Percentiles rank a stretch among this genome's conserved stretches.
These are phyloP conservation scores for Dactylis glomerata DNA, from an alignment of 176 grass and related monocot species.

Conservation along the genomic window DNA sequence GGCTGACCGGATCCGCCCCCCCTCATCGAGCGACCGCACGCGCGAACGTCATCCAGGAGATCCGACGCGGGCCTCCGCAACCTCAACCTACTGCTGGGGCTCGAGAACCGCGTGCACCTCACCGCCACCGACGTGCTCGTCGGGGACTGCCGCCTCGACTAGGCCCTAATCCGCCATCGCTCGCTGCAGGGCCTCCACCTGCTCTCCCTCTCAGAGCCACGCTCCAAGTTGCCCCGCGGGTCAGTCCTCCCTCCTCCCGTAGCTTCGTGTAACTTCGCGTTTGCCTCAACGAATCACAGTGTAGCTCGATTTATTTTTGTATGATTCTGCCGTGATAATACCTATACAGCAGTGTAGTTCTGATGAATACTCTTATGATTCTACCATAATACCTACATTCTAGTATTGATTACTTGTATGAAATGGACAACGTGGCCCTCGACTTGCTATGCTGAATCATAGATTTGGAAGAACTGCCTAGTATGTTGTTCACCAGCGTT, in stretches of 20 bases:
- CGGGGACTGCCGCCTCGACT: conserved; percentile 93
- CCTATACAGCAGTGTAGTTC: neutral
- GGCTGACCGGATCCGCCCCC: no score
- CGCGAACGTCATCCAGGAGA: no score
- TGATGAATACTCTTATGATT: neutral
- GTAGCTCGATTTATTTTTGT: neutral
- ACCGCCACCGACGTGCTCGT: conserved; percentile 89
- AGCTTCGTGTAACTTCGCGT: neutral
- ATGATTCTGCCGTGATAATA: no score
- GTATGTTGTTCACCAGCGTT: no score
- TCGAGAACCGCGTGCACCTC: conserved; percentile 89
- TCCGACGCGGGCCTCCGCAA: conserved; percentile 86
- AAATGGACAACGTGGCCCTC: neutral
- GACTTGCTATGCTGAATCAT: neutral
- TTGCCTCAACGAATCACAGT: no score
- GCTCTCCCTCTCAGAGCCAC: conserved; percentile 91
- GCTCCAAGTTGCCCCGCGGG: conserved; percentile 82
- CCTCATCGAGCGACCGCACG: no score
- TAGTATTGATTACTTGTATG: neutral
- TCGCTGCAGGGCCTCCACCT: conserved; percentile 70
- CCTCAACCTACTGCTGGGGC: conserved; percentile 90
- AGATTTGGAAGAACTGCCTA: no score
- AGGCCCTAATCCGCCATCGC: conserved; percentile 84
- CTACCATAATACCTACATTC: neutral
- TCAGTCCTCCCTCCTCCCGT: neutral